Base-by-base conservation (phyloP, 1,139 yeast species). In the Geotrichum histeridarum region DNA sequence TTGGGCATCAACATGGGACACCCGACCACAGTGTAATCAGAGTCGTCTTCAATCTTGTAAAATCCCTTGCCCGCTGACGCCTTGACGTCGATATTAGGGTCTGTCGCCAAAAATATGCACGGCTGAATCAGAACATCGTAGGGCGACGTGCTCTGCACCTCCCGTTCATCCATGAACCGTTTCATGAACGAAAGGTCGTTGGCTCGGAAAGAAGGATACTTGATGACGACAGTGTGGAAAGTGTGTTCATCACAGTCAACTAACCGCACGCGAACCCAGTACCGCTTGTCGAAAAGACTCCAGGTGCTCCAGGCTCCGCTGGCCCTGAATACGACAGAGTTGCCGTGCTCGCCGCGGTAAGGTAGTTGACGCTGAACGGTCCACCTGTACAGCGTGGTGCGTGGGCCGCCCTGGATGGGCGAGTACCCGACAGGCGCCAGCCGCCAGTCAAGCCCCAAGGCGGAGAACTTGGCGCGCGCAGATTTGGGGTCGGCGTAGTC, bases 251-350 rank as follows among this genome's bases (percentile, higher is more conserved):
- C 18, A 17, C 15, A 6, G 11, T 12, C 15, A 3, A 9, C 32
- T 12, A 18, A 5, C 11, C 36, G 38, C 71, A 48, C 51, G 4
- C 51, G 41, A 14, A 53, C 38, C 56, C 56, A 53, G 67, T 47
- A 70, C 70, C 54, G 68, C 62, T 59, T 80, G 82, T 83, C 84
- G 81, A 37, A 68, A 67, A 36, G 78, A 64, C 1, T 74, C 77
- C 0, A 64, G 61, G 12, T 58, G 59, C 43, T 43, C 53, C 53
- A 50, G n/a, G 43, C 44, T 22, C n/a, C 12, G 17, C 31, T 42
- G 27, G 48, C 44, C 8, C 43, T 31, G 9, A 50, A 27, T 14
- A 36, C 8, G 43, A 36, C 35, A 6, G 32, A 17, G 38, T 15
- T 12, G 12, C 30, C 48, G n/a, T 37, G 15, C 11, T 38, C 36